Conservation (phyloP, 2,329 filamentous ascomycete genomes). For the Fusarium pilosicola region DNA sequence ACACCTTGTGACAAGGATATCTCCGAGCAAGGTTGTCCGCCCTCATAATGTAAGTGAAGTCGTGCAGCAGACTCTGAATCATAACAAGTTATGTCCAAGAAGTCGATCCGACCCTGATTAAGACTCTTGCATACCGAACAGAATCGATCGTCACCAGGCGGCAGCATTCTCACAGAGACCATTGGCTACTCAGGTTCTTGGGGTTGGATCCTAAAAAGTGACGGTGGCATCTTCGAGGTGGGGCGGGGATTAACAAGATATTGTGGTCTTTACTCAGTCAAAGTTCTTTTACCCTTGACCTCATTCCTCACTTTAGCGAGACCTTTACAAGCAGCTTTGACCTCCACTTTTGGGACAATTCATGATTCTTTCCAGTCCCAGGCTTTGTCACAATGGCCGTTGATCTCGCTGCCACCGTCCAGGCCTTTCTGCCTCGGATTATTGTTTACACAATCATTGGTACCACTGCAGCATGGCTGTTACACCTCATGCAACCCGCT, state of each 20-base stretch:
- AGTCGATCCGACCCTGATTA: neutral
- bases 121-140: neutral
- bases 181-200: neutral
- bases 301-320: neutral
- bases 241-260: neutral
- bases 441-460: slow-evolving; percentile 8
- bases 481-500: slow-evolving; percentile 19
- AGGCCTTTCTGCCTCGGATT: slow-evolving; percentile 8
- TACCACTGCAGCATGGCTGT: slow-evolving; percentile 13
- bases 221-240: neutral
- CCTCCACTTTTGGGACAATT: neutral
- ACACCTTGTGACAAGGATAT: neutral
- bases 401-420: neutral
- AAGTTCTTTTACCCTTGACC: neutral
- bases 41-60: neutral
- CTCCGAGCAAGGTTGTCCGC: neutral
- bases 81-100: neutral
- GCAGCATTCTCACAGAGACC: neutral
- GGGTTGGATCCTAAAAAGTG: neutral
- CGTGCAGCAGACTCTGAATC: neutral
- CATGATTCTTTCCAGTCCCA: neutral
- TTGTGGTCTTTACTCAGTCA: neutral
- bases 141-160: slow-evolving; percentile 1
- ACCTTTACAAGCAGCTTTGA: neutral
- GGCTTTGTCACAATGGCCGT: neutral